Base-by-base conservation (phyloP, 306 rosid genomes). In the Cercis canadensis region DNA sequence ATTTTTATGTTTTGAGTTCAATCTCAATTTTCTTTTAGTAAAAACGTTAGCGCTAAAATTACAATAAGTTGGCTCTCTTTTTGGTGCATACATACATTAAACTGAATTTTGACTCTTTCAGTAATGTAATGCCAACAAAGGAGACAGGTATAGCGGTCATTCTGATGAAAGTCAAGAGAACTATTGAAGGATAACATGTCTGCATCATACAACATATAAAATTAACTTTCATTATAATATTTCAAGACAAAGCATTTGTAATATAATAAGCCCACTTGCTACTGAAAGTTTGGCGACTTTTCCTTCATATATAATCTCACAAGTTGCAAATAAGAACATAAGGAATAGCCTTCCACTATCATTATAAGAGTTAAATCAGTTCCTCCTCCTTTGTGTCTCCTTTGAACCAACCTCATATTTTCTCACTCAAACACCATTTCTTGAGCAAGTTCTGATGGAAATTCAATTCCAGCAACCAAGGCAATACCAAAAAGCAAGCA, bases 391-490 rank as follows among this genome's bases (percentile, higher is more conserved):
- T 57, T 62, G 11, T 31, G 54, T 53, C 71, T 29, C 39, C 13
- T 36, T 36, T 16, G 33, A 12, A 58, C 5, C 60, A 11, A 69
- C 29, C 44, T 17, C 59, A 17, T 16, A 62, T 36, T 57, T 34
- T 65, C 45, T 31, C 8, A n/a, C 49, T 49, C 62, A 70, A 33
- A 29, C 45, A 12, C 55, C 53, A 63, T 49, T 67, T 72, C 43
- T 62, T 65, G 62, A 49, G 39, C 53, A 55, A 31, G 10, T 0
- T 40, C 57, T 39, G 57, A 90, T 92, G 98, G 97, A 92, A 67
- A 90, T 88, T 74, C 85, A 77, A 18, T 92, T 92, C 83, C 89
- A 88, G 52, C 81, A 71, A 57, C 83, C 79, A 65, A 81, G 67
- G 54, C 69, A 62, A 19, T 53, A 81, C 29, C 62, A 65, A 57